phyloP scores from a whole-genome alignment of 129 eudicot species.

The Calendula officinalis region DNA sequence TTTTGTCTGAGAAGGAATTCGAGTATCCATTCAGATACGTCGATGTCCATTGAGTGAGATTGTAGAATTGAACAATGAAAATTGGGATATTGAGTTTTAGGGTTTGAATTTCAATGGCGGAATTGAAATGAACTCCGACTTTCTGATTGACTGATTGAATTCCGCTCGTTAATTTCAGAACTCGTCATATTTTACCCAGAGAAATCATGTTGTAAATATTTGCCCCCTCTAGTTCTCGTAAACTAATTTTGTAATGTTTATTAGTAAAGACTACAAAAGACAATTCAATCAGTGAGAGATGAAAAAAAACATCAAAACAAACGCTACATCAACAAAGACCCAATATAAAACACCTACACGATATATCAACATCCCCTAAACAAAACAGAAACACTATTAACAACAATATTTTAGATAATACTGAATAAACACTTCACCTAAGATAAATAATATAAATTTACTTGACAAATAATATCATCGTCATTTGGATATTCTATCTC shows the following conservation, averaged over 20 bases:
- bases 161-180: background rate
- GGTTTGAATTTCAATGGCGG: slow-evolving; percentile 2
- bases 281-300: too few relatives aligned
- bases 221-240: slow-evolving; percentile 2
- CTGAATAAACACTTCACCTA: too few relatives aligned
- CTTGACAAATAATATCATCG: too few relatives aligned
- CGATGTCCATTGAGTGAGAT: slow-evolving; percentile 46
- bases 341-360: too few relatives aligned
- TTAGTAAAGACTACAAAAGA: too few relatives aligned
- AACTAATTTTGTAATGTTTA: background rate
- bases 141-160: background rate
- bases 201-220: background rate
- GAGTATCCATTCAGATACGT: slow-evolving; percentile 55
- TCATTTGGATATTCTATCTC: too few relatives aligned
- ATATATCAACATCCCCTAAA: too few relatives aligned
- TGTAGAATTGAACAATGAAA: background rate
- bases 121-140: background rate
- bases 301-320: too few relatives aligned
- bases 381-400: too few relatives aligned
- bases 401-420: too few relatives aligned
- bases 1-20: slow-evolving; percentile 61
- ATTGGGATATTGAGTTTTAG: slow-evolving; percentile 18
- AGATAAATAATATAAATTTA: too few relatives aligned
- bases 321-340: too few relatives aligned
- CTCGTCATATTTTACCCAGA: background rate